Conservation (phyloP, 2,329 filamentous ascomycete genomes). For the Decorospora gaudefroyi region DNA sequence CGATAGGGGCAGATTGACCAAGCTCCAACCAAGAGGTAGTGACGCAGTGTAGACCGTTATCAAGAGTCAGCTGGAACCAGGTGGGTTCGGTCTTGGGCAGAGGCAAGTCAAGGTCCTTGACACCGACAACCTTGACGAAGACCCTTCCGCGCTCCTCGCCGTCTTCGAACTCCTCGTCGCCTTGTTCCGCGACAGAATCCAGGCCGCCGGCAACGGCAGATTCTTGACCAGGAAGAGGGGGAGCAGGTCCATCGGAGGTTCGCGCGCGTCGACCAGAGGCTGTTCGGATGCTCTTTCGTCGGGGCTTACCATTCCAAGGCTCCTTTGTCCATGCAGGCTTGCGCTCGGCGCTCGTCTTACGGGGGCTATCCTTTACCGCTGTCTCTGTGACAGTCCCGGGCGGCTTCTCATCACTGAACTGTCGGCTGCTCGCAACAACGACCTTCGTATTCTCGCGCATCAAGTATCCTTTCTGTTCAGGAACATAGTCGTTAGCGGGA, state of each 20-base stretch:
- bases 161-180: slow-evolving; percentile 69
- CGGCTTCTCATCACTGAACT: slow-evolving; percentile 63
- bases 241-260: slow-evolving; percentile 64
- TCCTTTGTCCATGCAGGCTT: slow-evolving; percentile 91
- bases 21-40: slow-evolving; percentile 95
- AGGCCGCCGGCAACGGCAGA: slow-evolving; percentile 71
- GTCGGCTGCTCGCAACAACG: slow-evolving; percentile 79
- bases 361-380: slow-evolving; percentile 69
- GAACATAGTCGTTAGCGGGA: slow-evolving; percentile 54
- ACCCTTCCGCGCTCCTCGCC: slow-evolving; percentile 85
- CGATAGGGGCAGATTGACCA: slow-evolving; percentile 88
- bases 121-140: slow-evolving; percentile 98
- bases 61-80: slow-evolving; percentile 95
- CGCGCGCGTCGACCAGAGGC: slow-evolving; percentile 63
- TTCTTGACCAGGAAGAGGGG: slow-evolving; percentile 84
- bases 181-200: slow-evolving; percentile 71
- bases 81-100: slow-evolving; percentile 86
- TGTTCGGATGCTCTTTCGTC: slow-evolving; percentile 67
- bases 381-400: slow-evolving; percentile 43
- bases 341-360: slow-evolving; percentile 71
- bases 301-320: slow-evolving; percentile 85
- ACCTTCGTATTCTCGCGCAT: slow-evolving; percentile 99
- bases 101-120: slow-evolving; percentile 92
- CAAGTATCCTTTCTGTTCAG: slow-evolving; percentile 89
- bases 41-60: slow-evolving; percentile 96